Conservation (phyloP, 352 stramenopile species). For the Phytophthora lateralis region DNA sequence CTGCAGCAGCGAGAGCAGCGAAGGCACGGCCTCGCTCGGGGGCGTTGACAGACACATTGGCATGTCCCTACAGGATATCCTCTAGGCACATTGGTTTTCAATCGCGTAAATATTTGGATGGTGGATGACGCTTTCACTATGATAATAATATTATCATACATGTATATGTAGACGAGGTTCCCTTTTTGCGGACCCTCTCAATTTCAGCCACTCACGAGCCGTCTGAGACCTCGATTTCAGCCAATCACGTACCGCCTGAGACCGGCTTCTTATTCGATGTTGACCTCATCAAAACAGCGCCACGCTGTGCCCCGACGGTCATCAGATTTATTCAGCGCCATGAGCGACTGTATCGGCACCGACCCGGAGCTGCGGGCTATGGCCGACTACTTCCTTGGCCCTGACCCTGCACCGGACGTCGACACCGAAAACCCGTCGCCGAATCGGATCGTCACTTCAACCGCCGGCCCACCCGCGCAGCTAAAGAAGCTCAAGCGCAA, state of each 20-base stretch:
- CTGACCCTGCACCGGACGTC: conserved; percentile 14
- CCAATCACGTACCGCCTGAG: neutral
- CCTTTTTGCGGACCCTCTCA: too few relatives aligned
- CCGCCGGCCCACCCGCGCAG: conserved; percentile 5
- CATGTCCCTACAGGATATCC: conserved; percentile 31
- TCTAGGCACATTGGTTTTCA: conserved; percentile 13
- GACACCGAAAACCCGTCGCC: conserved; percentile 20
- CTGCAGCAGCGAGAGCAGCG: conserved; percentile 20
- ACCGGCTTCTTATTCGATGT: neutral
- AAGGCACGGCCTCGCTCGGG: neutral
- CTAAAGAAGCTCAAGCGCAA: conserved; percentile 56
- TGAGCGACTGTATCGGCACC: neutral
- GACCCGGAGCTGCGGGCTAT: conserved; percentile 26
- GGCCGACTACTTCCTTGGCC: conserved; percentile 26
- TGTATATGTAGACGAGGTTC: too few relatives aligned
- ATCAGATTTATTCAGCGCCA: conserved; percentile 18
- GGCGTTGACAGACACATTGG: conserved; percentile 8
- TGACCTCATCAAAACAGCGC: neutral
- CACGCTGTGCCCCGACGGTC: conserved; percentile 14
- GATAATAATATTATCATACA: too few relatives aligned
- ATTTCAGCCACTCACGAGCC: too few relatives aligned
- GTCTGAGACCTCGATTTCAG: neutral
- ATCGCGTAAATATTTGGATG: conserved; percentile 2
- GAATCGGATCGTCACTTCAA: conserved; percentile 9
- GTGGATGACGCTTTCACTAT: neutral